Evolutionary conservation across 2,329 filamentous ascomycete genomes (phyloP).

Genomic region (Monosporascus cannonballus): DNA sequence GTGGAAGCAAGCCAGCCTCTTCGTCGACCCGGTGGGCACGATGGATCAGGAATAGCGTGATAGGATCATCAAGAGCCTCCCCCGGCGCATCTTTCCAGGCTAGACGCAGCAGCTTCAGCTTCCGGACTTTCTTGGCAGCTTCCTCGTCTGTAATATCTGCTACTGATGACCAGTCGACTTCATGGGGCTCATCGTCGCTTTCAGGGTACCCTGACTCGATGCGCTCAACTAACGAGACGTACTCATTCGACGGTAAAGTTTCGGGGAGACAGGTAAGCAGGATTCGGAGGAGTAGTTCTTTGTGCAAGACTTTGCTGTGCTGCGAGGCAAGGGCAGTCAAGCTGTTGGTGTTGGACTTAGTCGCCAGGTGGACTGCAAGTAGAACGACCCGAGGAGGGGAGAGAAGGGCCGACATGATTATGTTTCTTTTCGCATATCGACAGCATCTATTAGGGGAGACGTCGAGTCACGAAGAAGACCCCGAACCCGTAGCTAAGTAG

Average conservation of each 20-base stretch:
- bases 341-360: slow-evolving; percentile 56
- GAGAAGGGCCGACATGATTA: slow-evolving; percentile 36
- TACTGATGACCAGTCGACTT: slow-evolving; percentile 52
- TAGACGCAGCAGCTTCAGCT: slow-evolving; percentile 57
- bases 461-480: background rate
- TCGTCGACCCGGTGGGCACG: slow-evolving; percentile 64
- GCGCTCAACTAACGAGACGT: slow-evolving; percentile 55
- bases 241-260: slow-evolving; percentile 55
- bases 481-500: too few relatives aligned
- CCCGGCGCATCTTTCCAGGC: slow-evolving; percentile 39
- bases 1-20: slow-evolving; percentile 64
- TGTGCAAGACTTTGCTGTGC: slow-evolving; percentile 51
- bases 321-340: slow-evolving; percentile 54
- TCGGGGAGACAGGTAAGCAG: slow-evolving; percentile 75
- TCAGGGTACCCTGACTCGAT: slow-evolving; percentile 44
- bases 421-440: background rate
- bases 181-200: slow-evolving; percentile 28
- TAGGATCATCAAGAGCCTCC: slow-evolving; percentile 44
- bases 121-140: slow-evolving; percentile 57
- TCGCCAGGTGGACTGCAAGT: slow-evolving; percentile 64
- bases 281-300: slow-evolving; percentile 63
- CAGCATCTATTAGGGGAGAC: too few relatives aligned
- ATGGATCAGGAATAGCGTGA: slow-evolving; percentile 61
- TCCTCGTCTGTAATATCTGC: slow-evolving; percentile 54
- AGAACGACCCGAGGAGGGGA: slow-evolving; percentile 65